A percentile compares a stretch with the other conserved stretches of the same genome.
Conservation (phyloP, 2,329 filamentous ascomycete genomes). For the Stachybotrys chlorohalonatus region DNA sequence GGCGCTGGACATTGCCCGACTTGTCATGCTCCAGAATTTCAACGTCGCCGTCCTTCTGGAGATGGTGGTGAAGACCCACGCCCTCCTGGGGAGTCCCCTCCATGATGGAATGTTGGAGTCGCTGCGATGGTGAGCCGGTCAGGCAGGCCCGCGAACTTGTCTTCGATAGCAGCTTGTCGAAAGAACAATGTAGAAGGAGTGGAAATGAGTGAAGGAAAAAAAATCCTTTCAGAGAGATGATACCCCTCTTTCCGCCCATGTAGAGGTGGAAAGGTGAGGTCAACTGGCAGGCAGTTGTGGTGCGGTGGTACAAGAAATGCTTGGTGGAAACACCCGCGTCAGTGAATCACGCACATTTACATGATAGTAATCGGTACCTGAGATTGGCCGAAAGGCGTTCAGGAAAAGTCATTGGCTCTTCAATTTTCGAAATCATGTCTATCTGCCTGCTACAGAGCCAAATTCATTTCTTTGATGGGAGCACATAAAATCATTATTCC, state of each 20-base stretch:
- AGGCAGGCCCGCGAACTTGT: too few relatives aligned
- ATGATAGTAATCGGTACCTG: too few relatives aligned
- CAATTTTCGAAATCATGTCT: not conserved
- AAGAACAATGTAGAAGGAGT: too few relatives aligned
- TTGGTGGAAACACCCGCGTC: not conserved
- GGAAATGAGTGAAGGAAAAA: not conserved
- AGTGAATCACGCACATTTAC: not conserved
- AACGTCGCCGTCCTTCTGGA: conserved; percentile 7
- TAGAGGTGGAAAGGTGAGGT: not conserved
- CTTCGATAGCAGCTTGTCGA: too few relatives aligned
- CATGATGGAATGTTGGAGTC: not conserved
- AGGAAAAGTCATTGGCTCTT: not conserved
- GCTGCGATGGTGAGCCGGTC: too few relatives aligned
- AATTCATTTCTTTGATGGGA: not conserved
- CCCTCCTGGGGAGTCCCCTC: not conserved
- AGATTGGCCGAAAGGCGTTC: too few relatives aligned
- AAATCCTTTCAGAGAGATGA: not conserved
- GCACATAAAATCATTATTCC: not conserved
- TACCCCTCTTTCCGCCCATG: not conserved
- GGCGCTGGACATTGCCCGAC: conserved; percentile 22
- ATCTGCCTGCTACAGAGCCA: not conserved
- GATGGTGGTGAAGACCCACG: not conserved
- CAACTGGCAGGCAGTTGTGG: not conserved
- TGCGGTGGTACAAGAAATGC: not conserved
- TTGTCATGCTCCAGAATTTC: conserved; percentile 28